Percentiles rank a stretch among this genome's conserved stretches.
Evolutionary conservation across 108 stramenopile genomes (phyloP).

Genomic region (Pseudonitzschia pungens): DNA sequence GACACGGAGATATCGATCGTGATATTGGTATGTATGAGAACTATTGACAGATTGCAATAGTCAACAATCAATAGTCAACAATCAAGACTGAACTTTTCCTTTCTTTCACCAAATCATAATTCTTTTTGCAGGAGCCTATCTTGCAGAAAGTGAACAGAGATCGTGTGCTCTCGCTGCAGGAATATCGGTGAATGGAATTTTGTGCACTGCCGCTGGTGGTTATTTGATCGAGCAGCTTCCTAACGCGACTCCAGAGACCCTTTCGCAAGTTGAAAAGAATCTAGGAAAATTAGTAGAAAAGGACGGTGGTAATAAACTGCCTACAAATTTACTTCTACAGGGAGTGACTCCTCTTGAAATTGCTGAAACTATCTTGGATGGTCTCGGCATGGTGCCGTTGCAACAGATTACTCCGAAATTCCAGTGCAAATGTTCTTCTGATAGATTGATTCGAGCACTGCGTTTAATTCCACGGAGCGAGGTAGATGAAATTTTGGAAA

Average conservation of each 20-base stretch:
- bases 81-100: not conserved
- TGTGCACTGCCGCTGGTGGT: slow-evolving; percentile 85
- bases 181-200: slow-evolving; percentile 67
- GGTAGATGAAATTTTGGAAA: slow-evolving; percentile 70
- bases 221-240: slow-evolving; percentile 88
- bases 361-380: slow-evolving; percentile 69
- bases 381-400: slow-evolving; percentile 74
- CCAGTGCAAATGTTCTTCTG: slow-evolving; percentile 69
- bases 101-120: not conserved
- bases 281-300: slow-evolving; percentile 65
- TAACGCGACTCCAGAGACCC: slow-evolving; percentile 52
- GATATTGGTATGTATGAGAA: slow-evolving; percentile 65
- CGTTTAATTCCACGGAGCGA: slow-evolving; percentile 73
- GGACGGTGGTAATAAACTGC: slow-evolving; percentile 71
- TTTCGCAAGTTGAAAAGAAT: slow-evolving; percentile 62
- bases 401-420: slow-evolving; percentile 62
- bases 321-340: slow-evolving; percentile 62
- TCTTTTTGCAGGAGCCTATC: slow-evolving; percentile 54
- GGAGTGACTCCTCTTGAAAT: slow-evolving; percentile 80
- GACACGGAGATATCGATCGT: slow-evolving; percentile 80
- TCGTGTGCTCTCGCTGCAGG: slow-evolving; percentile 85
- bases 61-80: not conserved
- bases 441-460: slow-evolving; percentile 73
- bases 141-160: slow-evolving; percentile 86
- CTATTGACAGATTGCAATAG: not conserved